Percentiles rank a stretch among this genome's conserved stretches.
Evolutionary conservation across 2,329 filamentous ascomycete genomes (phyloP).

Genomic region (Botrytis paeoniae): DNA sequence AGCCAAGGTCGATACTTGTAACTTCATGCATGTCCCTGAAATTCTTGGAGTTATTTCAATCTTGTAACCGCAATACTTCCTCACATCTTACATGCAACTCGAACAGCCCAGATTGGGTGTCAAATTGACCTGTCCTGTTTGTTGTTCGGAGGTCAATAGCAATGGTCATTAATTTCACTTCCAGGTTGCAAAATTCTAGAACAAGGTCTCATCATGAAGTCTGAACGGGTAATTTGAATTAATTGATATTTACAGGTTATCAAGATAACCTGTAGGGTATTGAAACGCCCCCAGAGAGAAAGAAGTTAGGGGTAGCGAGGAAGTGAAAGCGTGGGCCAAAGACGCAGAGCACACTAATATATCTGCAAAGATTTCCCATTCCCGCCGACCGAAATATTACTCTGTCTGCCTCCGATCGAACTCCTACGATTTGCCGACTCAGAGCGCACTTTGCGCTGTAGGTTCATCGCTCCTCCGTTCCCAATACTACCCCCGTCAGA

Average conservation of each 20-base stretch:
- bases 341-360: not conserved
- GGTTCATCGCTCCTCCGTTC: not conserved
- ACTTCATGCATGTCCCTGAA: not conserved
- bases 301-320: too few species aligned
- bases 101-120: not conserved
- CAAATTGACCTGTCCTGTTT: not conserved
- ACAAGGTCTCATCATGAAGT: not conserved
- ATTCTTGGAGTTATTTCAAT: too few species aligned
- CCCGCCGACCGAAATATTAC: slow-evolving; percentile 14
- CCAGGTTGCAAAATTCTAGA: not conserved
- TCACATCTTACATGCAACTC: not conserved
- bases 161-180: not conserved
- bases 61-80: not conserved
- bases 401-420: slow-evolving; percentile 9
- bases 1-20: not conserved
- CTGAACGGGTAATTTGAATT: not conserved
- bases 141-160: not conserved
- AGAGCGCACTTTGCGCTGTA: not conserved
- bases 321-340: not conserved
- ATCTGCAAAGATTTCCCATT: slow-evolving; percentile 15
- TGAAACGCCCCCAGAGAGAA: not conserved
- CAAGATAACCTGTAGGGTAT: not conserved
- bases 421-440: not conserved
- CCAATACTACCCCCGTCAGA: slow-evolving; percentile 45
- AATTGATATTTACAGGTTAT: not conserved